These are phyloP conservation scores for Lenwebbia sp. DNA, from an alignment of 345 rosid genomes.

Conservation along the genomic window DNA sequence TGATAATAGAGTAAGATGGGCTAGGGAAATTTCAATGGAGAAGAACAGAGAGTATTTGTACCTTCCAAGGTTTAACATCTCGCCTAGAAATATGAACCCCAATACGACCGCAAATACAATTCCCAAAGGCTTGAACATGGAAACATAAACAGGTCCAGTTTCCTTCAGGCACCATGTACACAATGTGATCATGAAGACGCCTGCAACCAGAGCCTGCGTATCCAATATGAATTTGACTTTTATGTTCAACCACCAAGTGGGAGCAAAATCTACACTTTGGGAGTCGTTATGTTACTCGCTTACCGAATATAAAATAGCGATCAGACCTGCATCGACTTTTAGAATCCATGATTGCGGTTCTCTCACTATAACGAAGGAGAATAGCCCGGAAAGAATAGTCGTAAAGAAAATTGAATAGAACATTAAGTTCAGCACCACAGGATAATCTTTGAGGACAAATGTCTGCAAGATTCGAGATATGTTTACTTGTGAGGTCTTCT, in stretches of 20 bases:
- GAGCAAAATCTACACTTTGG: background rate
- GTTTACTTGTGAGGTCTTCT: background rate
- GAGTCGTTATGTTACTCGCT: background rate
- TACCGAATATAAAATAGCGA: background rate
- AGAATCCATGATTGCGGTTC: background rate
- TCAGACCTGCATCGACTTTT: background rate
- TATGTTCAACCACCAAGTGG: background rate
- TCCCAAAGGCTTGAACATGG: slow-evolving; percentile 66
- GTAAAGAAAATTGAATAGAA: background rate
- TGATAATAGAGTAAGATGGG: background rate
- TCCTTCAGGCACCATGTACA: slow-evolving; percentile 42
- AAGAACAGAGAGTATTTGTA: background rate
- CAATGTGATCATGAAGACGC: slow-evolving; percentile 36
- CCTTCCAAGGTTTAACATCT: slow-evolving; percentile 47
- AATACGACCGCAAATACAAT: slow-evolving; percentile 28
- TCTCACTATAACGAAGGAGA: background rate
- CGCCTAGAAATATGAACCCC: slow-evolving; percentile 36
- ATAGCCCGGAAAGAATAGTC: background rate
- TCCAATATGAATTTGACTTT: background rate
- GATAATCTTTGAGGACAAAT: slow-evolving; percentile 1
- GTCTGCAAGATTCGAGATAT: slow-evolving; percentile 4
- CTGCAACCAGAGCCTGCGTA: background rate
- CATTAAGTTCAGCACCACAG: background rate
- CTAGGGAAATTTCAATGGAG: background rate
- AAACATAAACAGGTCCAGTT: slow-evolving; percentile 57